These are phyloP conservation scores for Aspergillus amoenus DNA, from an alignment of 2,329 filamentous ascomycete species.

Conservation along the genomic window DNA sequence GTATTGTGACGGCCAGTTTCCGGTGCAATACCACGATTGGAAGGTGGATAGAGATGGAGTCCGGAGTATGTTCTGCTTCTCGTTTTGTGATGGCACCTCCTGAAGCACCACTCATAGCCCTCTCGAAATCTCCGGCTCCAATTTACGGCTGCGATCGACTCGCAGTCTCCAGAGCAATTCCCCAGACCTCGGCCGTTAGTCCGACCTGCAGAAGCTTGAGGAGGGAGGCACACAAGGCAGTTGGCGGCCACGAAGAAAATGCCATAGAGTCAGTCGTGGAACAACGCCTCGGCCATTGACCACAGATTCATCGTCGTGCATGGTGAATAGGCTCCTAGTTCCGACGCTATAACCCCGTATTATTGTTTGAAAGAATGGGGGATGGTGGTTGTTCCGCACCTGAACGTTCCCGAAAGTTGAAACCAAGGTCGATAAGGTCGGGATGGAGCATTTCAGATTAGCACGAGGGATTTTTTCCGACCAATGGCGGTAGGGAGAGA, in stretches of 20 bases:
- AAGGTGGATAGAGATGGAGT: constrained; percentile 8
- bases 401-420: neutral
- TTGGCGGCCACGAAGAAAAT: neutral
- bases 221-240: neutral
- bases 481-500: constrained; percentile 14
- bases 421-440: constrained; percentile 11
- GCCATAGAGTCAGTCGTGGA: neutral
- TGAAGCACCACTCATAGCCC: constrained; percentile 1
- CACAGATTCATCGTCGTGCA: neutral
- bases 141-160: constrained; percentile 3
- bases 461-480: constrained; percentile 24
- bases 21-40: constrained; percentile 2
- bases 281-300: neutral
- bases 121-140: neutral
- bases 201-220: neutral
- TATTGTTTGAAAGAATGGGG: neutral
- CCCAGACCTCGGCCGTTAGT: constrained; percentile 7
- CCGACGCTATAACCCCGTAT: neutral
- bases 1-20: neutral
- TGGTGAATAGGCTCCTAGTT: neutral
- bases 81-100: neutral
- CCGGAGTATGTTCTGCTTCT: neutral
- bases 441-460: constrained; percentile 11
- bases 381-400: neutral
- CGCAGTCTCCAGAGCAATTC: neutral